A percentile compares a stretch with the other conserved stretches of the same genome.
These are phyloP conservation scores for Auriscalpium orientale DNA, from an alignment of 768 basidiomycete species.

Conservation along the genomic window DNA sequence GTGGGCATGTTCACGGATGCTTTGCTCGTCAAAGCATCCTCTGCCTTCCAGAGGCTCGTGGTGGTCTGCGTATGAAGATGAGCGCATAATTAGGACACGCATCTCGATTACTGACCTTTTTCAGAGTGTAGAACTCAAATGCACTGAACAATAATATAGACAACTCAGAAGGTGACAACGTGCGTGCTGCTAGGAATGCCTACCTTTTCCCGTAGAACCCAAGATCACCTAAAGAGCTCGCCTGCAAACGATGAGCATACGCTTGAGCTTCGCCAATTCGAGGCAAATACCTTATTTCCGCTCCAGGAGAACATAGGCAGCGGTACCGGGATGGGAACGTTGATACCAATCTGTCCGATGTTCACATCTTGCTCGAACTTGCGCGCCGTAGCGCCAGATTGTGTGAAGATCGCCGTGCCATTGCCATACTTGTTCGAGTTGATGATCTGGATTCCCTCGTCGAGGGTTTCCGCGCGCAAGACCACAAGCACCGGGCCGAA, in stretches of 20 bases:
- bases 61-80: slow-evolving; percentile 51
- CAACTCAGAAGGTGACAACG: slow-evolving; percentile 1
- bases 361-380: slow-evolving; percentile 87
- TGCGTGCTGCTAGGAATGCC: slow-evolving; percentile 11
- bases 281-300: slow-evolving; percentile 65
- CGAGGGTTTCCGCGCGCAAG: slow-evolving; percentile 72
- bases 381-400: slow-evolving; percentile 90
- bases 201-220: slow-evolving; percentile 88
- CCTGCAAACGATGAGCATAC: slow-evolving; percentile 27
- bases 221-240: slow-evolving; percentile 76
- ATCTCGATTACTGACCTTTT: slow-evolving; percentile 51
- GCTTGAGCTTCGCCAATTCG: too few species aligned
- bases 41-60: slow-evolving; percentile 87
- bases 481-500: slow-evolving; percentile 88
- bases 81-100: background rate
- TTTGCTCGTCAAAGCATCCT: slow-evolving; percentile 70
- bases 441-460: slow-evolving; percentile 85
- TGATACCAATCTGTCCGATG: slow-evolving; percentile 90
- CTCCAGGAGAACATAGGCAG: slow-evolving; percentile 95
- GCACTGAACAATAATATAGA: slow-evolving; percentile 38
- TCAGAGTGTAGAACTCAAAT: slow-evolving; percentile 93
- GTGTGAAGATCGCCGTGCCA: slow-evolving; percentile 93
- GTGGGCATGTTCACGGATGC: slow-evolving; percentile 89
- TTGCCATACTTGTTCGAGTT: slow-evolving; percentile 91
- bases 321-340: slow-evolving; percentile 90